phyloP scores from a whole-genome alignment of 139 green algal species.

The Chlorella sp. region DNA sequence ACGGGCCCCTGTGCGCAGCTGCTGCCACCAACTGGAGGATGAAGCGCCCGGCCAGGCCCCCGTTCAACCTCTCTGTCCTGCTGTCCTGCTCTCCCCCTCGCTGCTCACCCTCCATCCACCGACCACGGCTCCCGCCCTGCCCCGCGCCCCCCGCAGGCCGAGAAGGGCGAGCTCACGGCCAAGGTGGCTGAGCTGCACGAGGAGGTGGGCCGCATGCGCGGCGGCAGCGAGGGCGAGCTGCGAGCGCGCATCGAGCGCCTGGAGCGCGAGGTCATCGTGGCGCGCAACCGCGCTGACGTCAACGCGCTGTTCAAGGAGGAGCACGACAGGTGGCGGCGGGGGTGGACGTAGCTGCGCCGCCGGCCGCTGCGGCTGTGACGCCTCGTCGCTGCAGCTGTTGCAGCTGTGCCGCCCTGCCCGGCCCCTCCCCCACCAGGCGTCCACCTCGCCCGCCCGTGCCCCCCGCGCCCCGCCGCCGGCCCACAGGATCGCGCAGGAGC shows the following conservation, averaged over 20 bases:
- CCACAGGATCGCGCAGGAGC: constrained; percentile 41
- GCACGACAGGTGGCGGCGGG: constrained; percentile 28
- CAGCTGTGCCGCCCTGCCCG: no score
- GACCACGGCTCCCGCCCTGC: no score
- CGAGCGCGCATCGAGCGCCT: constrained; percentile 23
- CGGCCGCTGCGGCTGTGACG: no score
- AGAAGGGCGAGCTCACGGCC: constrained; percentile 15
- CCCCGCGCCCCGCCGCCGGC: not conserved
- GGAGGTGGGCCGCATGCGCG: constrained; percentile 21
- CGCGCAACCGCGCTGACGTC: constrained; percentile 38
- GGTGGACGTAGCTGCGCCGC: not conserved
- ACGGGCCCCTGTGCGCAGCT: not conserved
- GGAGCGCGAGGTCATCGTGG: constrained; percentile 34
- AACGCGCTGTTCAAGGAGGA: constrained; percentile 45
- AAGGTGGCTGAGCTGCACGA: constrained; percentile 28
- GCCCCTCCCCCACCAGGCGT: no score
- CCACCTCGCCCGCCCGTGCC: not conserved
- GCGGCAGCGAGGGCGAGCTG: constrained; percentile 35
- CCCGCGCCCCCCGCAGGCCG: no score
- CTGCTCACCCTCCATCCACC: no score
- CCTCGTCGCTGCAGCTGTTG: no score
- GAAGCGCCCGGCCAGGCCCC: no score
- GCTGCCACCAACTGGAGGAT: constrained; percentile 10
- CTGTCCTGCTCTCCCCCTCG: no score
- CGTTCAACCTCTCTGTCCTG: no score